Conservation (phyloP, 805 yeast genomes). For the Komagataella phaffii region DNA sequence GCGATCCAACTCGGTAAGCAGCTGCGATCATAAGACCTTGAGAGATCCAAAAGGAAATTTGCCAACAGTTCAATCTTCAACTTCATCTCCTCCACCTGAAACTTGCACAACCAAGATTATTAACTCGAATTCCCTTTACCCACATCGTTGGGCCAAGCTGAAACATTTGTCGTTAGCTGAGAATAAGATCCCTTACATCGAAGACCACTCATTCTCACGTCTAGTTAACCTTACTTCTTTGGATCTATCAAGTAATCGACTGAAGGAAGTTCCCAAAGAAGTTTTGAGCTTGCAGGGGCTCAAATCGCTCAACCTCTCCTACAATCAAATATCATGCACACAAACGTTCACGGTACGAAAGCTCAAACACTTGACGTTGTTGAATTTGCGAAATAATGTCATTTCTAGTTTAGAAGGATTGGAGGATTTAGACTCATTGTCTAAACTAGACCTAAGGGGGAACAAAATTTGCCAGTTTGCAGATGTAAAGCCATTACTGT, state of each 20-base stretch:
- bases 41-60: not conserved
- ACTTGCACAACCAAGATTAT: not conserved
- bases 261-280: conserved; percentile 36
- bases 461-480: conserved; percentile 25
- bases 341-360: conserved; percentile 20
- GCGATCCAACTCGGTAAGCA: conserved; percentile 4
- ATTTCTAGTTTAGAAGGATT: conserved; percentile 27
- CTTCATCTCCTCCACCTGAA: not conserved
- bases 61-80: not conserved
- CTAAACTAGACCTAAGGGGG: conserved; percentile 39
- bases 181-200: conserved; percentile 19
- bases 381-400: conserved; percentile 38
- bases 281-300: conserved; percentile 31
- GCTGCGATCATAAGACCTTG: conserved; percentile 1
- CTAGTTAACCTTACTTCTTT: conserved; percentile 23
- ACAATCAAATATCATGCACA: conserved; percentile 25
- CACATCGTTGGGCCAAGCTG: conserved; percentile 20
- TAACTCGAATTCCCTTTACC: not conserved
- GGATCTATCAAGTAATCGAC: conserved; percentile 41
- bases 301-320: conserved; percentile 39
- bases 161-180: conserved; percentile 27
- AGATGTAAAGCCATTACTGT: conserved; percentile 26
- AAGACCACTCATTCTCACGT: conserved; percentile 15
- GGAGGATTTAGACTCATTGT: conserved; percentile 26
- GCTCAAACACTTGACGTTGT: conserved; percentile 27